Evolutionary conservation across 208 protist species (phyloP), one percentile per base, ranked within the genome.

Genomic region (Herpetomonas muscarum): DNA sequence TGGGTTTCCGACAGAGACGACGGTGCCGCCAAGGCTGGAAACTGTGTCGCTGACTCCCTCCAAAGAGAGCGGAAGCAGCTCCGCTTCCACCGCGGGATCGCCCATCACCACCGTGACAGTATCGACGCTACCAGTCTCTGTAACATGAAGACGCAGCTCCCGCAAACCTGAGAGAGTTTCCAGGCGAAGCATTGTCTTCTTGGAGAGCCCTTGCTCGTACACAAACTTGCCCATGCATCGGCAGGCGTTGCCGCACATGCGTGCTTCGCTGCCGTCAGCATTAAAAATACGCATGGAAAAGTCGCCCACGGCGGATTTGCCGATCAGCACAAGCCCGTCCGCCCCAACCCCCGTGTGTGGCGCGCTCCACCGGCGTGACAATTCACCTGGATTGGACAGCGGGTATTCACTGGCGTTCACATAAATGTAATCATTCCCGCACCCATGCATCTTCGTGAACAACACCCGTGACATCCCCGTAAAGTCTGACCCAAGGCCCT

Each of bases 211-310:
- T 9, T 56, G 34, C n/a, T 60, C 52, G 31, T 52, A 3, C 12
- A 52, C 1, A 17, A 30, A 31, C 52, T 61, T 55, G 17, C 41
- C 56, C 13, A 59, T 46, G 42, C 51, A 55, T 17, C 37, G 49
- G 26, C 55, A n/a, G 1, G 42, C 30, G 46, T 53, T 64, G 39
- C 36, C 36, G 25, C 52, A 55, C 50, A 64, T 59, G 12, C 44
- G 49, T 12, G 36, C 28, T 34, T 60, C 44, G 5, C 36, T 48
- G 15, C 51, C 37, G 32, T 55, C 44, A 6, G 56, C 34, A 22
- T 60, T 64, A 37, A 60, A 55, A 19, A 65, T 32, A 13, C 56
- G 39, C 46, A 65, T 60, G 29, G 49, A 57, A 21, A 49, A 54
- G 19, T 63, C 51, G 4, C 44, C 37, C 5, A 55, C 19, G 6